Conservation (phyloP, 2,329 filamentous ascomycete genomes). For the Curvularia sp. region DNA sequence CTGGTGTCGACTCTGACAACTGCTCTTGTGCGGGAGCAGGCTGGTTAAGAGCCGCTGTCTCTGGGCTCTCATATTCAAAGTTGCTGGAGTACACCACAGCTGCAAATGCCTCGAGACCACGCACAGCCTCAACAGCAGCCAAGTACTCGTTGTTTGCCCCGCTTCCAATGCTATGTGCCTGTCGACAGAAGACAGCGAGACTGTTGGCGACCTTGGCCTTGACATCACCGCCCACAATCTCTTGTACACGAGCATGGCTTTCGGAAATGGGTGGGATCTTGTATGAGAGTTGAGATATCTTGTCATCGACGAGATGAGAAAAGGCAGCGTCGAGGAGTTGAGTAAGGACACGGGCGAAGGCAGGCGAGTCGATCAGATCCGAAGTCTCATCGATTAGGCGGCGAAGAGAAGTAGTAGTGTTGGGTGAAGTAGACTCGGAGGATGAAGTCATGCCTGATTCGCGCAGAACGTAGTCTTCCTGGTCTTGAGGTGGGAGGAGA, state of each 20-base stretch:
- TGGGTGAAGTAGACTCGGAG: slow-evolving; percentile 47
- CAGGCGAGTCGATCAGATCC: slow-evolving; percentile 91
- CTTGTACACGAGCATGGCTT: slow-evolving; percentile 55
- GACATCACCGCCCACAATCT: slow-evolving; percentile 59
- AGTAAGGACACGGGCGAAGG: slow-evolving; percentile 85
- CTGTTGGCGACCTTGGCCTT: slow-evolving; percentile 84
- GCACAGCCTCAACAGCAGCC: slow-evolving; percentile 75
- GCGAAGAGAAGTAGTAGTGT: slow-evolving; percentile 67
- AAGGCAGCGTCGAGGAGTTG: slow-evolving; percentile 88
- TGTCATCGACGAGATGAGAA: slow-evolving; percentile 80
- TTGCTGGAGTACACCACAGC: slow-evolving; percentile 89
- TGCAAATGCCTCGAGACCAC: slow-evolving; percentile 81
- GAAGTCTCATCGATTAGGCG: slow-evolving; percentile 93
- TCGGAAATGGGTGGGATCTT: slow-evolving; percentile 62
- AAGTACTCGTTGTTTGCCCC: slow-evolving; percentile 58
- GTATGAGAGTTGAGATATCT: slow-evolving; percentile 80
- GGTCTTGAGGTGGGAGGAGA: slow-evolving; percentile 77
- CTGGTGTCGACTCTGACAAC: slow-evolving; percentile 26
- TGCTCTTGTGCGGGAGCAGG: slow-evolving; percentile 58
- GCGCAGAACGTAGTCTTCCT: slow-evolving; percentile 82
- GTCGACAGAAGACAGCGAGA: slow-evolving; percentile 85
- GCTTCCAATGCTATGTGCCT: slow-evolving; percentile 88
- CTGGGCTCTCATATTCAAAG: slow-evolving; percentile 63
- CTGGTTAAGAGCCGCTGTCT: slow-evolving; percentile 26
- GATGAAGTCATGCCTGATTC: slow-evolving; percentile 77